Evolutionary conservation across 2,329 filamentous ascomycete genomes (phyloP).

Genomic region (Phyllosticta ampelicida): DNA sequence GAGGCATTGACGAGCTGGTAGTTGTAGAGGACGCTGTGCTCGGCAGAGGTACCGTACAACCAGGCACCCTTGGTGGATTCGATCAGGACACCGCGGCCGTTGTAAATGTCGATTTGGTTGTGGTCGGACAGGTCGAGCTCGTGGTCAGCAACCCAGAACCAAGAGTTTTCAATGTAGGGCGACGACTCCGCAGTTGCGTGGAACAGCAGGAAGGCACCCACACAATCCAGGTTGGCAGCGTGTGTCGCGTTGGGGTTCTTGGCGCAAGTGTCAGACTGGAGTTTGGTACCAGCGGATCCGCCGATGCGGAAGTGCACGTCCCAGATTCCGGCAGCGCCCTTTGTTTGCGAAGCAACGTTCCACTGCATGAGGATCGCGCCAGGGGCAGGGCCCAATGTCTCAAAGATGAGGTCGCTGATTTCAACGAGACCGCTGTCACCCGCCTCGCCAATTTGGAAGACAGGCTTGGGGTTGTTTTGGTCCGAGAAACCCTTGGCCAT

Average conservation of each 20-base stretch:
- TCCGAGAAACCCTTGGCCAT: conserved; percentile 79
- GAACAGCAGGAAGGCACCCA: conserved; percentile 58
- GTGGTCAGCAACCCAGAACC: conserved; percentile 87
- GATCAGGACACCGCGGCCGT: conserved; percentile 71
- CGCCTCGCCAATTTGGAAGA: conserved; percentile 70
- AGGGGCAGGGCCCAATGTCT: conserved; percentile 70
- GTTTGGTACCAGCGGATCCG: conserved; percentile 69
- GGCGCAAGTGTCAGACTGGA: conserved; percentile 68
- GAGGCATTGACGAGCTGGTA: conserved; percentile 53
- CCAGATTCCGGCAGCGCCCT: conserved; percentile 74
- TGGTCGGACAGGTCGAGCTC: conserved; percentile 67
- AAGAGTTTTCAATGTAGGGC: conserved; percentile 77
- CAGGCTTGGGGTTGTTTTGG: conserved; percentile 63
- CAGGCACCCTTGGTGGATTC: conserved; percentile 68
- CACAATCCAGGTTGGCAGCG: conserved; percentile 52
- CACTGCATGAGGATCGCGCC: conserved; percentile 87
- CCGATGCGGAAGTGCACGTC: conserved; percentile 94
- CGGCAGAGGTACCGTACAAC: conserved; percentile 57
- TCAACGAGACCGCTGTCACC: conserved; percentile 74
- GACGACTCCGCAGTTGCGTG: conserved; percentile 47
- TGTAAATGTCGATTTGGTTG: conserved; percentile 73
- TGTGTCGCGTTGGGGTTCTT: conserved; percentile 61
- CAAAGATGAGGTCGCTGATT: conserved; percentile 78
- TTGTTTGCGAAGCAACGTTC: conserved; percentile 61
- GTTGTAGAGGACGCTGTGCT: conserved; percentile 60